phyloP scores from a whole-genome alignment of 1,284 basidiomycete species.

The Ceratobasidium sp. region DNA sequence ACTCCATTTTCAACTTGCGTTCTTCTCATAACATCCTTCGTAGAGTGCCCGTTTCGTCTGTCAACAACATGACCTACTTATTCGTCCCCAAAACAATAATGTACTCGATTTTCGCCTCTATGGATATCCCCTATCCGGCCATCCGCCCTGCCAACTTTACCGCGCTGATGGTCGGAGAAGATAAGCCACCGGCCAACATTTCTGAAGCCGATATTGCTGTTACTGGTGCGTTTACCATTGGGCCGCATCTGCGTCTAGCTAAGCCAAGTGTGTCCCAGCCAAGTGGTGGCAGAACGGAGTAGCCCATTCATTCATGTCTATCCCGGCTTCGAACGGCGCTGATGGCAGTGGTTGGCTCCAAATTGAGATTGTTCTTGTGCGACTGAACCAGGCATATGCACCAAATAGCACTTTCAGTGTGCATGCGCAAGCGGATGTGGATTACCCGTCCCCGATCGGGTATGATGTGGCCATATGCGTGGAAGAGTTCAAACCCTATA shows the following conservation, averaged over 20 bases:
- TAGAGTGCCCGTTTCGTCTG: slow-evolving; percentile 16
- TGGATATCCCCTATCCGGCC: slow-evolving; percentile 30
- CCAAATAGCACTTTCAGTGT: slow-evolving; percentile 25
- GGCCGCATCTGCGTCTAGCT: too few species aligned
- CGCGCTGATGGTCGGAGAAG: slow-evolving; percentile 9
- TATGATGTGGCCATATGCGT: slow-evolving; percentile 35
- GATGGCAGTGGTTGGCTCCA: slow-evolving; percentile 35
- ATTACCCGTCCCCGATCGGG: slow-evolving; percentile 21
- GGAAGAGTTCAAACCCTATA: slow-evolving; percentile 25
- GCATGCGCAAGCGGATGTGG: slow-evolving; percentile 13
- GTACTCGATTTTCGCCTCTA: slow-evolving; percentile 22
- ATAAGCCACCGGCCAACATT: slow-evolving; percentile 7
- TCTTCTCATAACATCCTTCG: not conserved
- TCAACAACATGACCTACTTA: slow-evolving; percentile 29
- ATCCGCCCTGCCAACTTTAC: slow-evolving; percentile 19
- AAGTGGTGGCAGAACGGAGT: slow-evolving; percentile 41
- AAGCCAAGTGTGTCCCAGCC: not conserved
- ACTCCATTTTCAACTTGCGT: not conserved
- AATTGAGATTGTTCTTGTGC: slow-evolving; percentile 27
- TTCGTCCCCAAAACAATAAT: slow-evolving; percentile 34
- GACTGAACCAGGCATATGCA: slow-evolving; percentile 32
- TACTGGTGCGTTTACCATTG: not conserved
- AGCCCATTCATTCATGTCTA: slow-evolving; percentile 32
- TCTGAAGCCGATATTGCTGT: slow-evolving; percentile 31
- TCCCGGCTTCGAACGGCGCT: slow-evolving; percentile 7